A percentile compares a stretch with the other conserved stretches of the same genome.
Evolutionary conservation across 306 rosid genomes (phyloP).

Genomic region (Astragalus membranaceus): DNA sequence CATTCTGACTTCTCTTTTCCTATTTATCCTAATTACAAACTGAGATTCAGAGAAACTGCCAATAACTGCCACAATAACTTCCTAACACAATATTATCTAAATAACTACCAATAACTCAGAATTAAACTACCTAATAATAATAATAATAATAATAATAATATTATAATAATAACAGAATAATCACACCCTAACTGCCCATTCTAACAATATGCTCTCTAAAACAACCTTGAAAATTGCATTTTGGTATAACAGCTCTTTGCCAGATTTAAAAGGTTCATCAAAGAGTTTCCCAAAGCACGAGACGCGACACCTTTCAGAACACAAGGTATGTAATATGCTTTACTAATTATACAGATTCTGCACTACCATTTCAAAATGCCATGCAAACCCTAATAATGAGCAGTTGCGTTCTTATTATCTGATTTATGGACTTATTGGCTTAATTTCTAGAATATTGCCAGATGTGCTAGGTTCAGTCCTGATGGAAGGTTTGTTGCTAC

Average conservation of each 20-base stretch:
- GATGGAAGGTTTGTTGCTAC: constrained; percentile 88
- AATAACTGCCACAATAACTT: no score
- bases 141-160: no score
- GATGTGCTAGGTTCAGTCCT: constrained; percentile 91
- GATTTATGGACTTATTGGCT: constrained; percentile 41
- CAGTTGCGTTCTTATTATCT: background rate
- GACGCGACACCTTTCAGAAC: constrained; percentile 90
- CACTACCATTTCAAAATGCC: constrained; percentile 3
- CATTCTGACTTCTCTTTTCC: no score
- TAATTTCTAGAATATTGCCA: constrained; percentile 81
- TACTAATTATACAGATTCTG: background rate
- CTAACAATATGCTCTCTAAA: background rate
- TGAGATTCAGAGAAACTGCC: no score
- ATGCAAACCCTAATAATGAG: background rate
- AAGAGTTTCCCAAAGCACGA: constrained; percentile 81
- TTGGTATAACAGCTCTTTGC: constrained; percentile 41
- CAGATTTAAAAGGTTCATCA: constrained; percentile 63
- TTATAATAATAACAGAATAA: no score
- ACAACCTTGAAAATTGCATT: constrained; percentile 7
- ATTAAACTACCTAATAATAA: no score
- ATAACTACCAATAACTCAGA: no score
- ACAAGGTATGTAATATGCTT: constrained; percentile 50
- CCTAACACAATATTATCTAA: no score
- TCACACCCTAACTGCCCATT: no score
- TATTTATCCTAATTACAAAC: no score